Base-by-base conservation (phyloP, 352 stramenopile species). In the Nothophytophthora sp. region DNA sequence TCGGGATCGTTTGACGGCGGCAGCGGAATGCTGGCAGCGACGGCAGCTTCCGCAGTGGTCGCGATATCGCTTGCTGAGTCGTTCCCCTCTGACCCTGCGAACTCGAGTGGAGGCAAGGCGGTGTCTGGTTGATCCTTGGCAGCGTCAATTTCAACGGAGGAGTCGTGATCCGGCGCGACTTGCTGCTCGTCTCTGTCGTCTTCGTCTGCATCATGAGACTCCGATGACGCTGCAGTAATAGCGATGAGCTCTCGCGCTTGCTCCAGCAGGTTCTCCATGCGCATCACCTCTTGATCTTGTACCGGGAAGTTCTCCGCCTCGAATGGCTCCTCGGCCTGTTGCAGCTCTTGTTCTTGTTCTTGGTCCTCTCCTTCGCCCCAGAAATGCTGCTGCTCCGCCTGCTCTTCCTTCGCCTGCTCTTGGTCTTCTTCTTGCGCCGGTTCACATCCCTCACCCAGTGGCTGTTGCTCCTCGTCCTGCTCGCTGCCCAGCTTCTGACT, bases 1-100 rank as follows among this genome's bases (percentile, higher is more conserved):
- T 25, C 34, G 1, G 25, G 34, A 48, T 61, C 47, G 12, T 67
- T 51, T 24, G 57, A 57, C 5, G 30, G 11, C 23, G 52, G 52
- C 9, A 64, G 35, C 15, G 58, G 33, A 2, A 56, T 32, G 19
- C 50, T 30, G 25, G 56, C 40, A 34, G 56, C 55, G 13, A 68
- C n/a, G 16, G 15, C 49, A 2, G 36, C 48, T 13, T 63, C 48
- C 6, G 36, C 43, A 25, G 44, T 57, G 50, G 49, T 25, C 13
- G 32, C 30, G 19, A 50, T 44, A 15, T 44, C 37, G 10, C 38
- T 44, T 35, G n/a, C n/a, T n/a, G 37, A 49, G 16, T 60, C 42
- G 10, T 52, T 6, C 27, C 16, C 15, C 5, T 58, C 51, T 6
- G 49, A 16, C 4, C 19, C 34, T 50, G 28, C 16, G 28, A 27